phyloP scores from a whole-genome alignment of 106 monocot species.

The Posidonia australis region DNA sequence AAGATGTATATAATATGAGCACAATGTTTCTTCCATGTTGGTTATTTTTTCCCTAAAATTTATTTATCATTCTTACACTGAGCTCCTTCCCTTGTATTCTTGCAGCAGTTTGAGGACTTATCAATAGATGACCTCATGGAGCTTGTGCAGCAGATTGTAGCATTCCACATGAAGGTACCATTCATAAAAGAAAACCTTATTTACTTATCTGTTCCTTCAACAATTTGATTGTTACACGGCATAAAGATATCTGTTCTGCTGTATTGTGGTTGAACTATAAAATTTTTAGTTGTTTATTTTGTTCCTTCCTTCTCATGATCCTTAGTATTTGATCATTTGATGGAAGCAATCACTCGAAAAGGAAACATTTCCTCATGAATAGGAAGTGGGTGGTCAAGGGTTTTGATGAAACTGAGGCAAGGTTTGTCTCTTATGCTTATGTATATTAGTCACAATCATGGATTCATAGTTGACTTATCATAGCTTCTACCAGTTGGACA shows the following conservation, averaged over 20 bases:
- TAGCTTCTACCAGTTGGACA: no score
- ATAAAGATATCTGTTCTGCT: not conserved
- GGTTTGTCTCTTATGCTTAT: no score
- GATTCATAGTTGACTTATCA: no score
- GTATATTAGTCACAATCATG: no score
- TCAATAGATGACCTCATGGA: slow-evolving; percentile 78
- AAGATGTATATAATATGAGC: no score
- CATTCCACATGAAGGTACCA: slow-evolving; percentile 96
- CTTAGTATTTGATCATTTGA: no score
- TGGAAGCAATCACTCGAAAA: no score
- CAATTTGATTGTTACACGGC: not conserved
- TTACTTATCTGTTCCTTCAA: not conserved
- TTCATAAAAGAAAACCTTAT: not conserved
- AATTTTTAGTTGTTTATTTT: not conserved
- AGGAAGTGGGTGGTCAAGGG: no score
- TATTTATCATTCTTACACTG: not conserved
- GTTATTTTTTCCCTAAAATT: not conserved
- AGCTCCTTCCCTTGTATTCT: slow-evolving; percentile 8
- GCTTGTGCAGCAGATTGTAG: slow-evolving; percentile 91
- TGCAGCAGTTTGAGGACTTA: slow-evolving; percentile 53
- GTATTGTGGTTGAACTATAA: not conserved
- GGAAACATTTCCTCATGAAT: no score
- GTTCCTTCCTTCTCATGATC: no score
- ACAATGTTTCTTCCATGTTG: not conserved
- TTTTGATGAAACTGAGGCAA: no score